phyloP scores from a whole-genome alignment of 345 rosid species.

The Clarkia xantiana region DNA sequence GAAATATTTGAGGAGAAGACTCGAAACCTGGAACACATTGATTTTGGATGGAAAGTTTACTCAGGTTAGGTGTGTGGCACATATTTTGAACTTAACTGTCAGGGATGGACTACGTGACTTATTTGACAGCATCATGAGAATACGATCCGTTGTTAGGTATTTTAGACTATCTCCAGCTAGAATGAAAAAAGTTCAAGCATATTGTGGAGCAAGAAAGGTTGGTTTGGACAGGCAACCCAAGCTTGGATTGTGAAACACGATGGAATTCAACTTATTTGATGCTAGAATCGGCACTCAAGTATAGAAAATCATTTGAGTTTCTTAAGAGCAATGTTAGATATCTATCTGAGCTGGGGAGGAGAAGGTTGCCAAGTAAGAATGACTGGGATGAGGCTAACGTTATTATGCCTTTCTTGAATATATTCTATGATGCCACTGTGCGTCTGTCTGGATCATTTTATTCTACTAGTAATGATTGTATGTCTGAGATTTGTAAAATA shows the following conservation, averaged over 20 bases:
- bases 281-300: background rate
- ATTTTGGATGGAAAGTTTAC: background rate
- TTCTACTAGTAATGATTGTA: background rate
- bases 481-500: no score
- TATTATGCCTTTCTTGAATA: background rate
- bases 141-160: background rate
- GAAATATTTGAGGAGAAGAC: constrained; percentile 3
- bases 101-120: constrained; percentile 1
- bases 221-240: no score
- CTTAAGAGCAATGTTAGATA: background rate
- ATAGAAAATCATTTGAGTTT: background rate
- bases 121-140: background rate
- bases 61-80: background rate
- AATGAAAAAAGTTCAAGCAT: background rate
- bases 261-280: background rate
- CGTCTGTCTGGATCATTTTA: background rate
- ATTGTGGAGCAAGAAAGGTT: background rate
- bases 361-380: background rate
- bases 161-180: background rate
- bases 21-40: constrained; percentile 4
- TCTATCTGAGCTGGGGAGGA: background rate
- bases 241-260: no score
- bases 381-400: background rate
- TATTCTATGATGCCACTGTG: background rate
- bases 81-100: constrained; percentile 3